A percentile compares a stretch with the other conserved stretches of the same genome.
Conservation (phyloP, 2,329 filamentous ascomycete species). For the Monilinia aucupariae region DNA sequence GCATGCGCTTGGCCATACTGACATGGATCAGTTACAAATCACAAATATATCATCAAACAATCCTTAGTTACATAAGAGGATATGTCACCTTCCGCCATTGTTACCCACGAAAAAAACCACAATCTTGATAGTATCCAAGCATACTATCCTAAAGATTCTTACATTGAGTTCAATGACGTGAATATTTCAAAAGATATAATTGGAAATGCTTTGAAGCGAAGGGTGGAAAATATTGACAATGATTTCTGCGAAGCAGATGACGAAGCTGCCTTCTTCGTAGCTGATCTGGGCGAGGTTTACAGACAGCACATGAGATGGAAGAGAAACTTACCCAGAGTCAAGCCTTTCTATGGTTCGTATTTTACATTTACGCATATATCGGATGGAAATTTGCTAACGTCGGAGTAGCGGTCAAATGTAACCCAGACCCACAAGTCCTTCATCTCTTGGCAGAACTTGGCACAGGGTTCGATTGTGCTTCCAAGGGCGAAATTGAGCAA, state of each 20-base stretch:
- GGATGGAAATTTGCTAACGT: constrained; percentile 19
- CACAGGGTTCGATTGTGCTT: constrained; percentile 96
- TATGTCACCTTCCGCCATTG: constrained; percentile 67
- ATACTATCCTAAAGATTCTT: constrained; percentile 31
- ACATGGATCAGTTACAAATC: constrained; percentile 11
- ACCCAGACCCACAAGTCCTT: constrained; percentile 85
- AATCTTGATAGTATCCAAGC: constrained; percentile 31
- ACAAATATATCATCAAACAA: constrained; percentile 18
- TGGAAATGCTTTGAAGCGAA: constrained; percentile 77
- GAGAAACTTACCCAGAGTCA: constrained; percentile 83
- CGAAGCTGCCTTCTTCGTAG: constrained; percentile 97
- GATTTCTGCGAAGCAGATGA: constrained; percentile 86
- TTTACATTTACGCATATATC: constrained; percentile 14
- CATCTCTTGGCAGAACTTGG: constrained; percentile 82
- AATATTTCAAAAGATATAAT: constrained; percentile 69
- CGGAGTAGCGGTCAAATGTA: constrained; percentile 86
- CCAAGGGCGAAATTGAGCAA: constrained; percentile 93
- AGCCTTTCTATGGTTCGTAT: constrained; percentile 84
- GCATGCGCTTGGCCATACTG: neutral
- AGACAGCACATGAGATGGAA: constrained; percentile 99
- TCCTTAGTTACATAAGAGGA: constrained; percentile 29
- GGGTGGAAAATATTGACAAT: constrained; percentile 76
- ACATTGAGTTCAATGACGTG: constrained; percentile 31
- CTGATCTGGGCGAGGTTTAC: constrained; percentile 96
- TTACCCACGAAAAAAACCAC: constrained; percentile 42